Evolutionary conservation across 2,329 filamentous ascomycete species (phyloP), one percentile per base, ranked within the genome.

Genomic region (Fusarium mangiferae): DNA sequence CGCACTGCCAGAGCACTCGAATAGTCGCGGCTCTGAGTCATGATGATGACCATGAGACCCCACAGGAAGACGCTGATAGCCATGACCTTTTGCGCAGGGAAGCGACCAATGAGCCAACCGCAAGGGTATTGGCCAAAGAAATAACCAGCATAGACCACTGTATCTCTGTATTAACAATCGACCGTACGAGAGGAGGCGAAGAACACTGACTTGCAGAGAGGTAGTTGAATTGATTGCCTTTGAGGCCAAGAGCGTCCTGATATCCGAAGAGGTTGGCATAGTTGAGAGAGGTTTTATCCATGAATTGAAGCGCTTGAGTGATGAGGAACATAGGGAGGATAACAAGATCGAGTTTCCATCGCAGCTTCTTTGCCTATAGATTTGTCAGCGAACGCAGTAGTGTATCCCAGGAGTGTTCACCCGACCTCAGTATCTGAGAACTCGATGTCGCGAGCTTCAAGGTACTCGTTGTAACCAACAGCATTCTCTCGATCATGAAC

Each of bases 251-350:
- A 7, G 60, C 60, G 18, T 48, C 60, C 12, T 63, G 60, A 24
- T 63, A 63, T 11, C 60, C 60, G 12, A 63, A 63, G 5, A 63
- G 42, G 14, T 63, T 63, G n/a, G 60, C 60, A 48, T 63, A 63
- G 61, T 63, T 63, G 3, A 63, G 54, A n/a, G 61, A 63, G 1
- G 61, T 63, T n/a, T 63, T 63, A 17, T 63, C 61, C 61, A 63
- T 63, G 7, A 63, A 63, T 5, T 63, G 61, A 22, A 63, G 42
- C 4, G 54, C 61, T 28, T 63, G 61, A 3, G 61, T 63, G 4
- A 63, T 10, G 22, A 63, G 35, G 7, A 63, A 63, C 61, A 60
- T 60, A 15, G 61, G 61, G 6, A 63, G 54, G 7, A 63, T 63
- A 22, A 63, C 36, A 7, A 63, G 54, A n/a, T 63, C 61, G n/a